Evolutionary conservation across 1,139 yeast genomes (phyloP), one percentile per base, ranked within the genome.

Genomic region (Scheffersomyces titani): DNA sequence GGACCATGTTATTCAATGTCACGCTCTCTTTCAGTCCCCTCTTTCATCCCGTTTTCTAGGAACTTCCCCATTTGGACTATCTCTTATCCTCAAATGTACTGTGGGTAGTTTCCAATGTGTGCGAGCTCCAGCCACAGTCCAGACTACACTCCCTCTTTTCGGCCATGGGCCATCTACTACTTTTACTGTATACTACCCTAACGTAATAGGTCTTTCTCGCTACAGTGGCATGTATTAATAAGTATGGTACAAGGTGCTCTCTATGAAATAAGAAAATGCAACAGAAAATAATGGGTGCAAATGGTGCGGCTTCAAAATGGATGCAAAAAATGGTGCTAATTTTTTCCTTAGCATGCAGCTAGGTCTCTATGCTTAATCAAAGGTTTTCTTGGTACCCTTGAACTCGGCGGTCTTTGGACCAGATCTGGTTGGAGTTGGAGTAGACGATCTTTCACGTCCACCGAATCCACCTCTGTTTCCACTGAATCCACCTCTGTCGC

Each of bases 351-450:
- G 49, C 22, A 46, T 18, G 49, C 24, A 46, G 49, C 49, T 20
- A 13, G 19, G 19, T 22, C 49, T 22, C 49, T 19, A 46, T 50
- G 53, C 48, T 71, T 84, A 88, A 75, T 89, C 93, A 70, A 89
- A 89, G 61, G 93, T 88, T 76, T 86, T 89, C 80, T 89, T 89
- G 73, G 84, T 82, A 71, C 93, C 90, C 77, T 83, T 78, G 85
- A 90, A 86, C 71, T 87, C 82, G 69, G 85, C 80, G 63, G 82
- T 72, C 70, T 81, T 77, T 71, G 87, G 84, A 65, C 83, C 77
- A 61, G 82, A 73, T 82, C 88, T 83, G 69, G 90, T 86, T 66
- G 87, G 86, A 52, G 84, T 78, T 56, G 84, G 77, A 56, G 84
- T 69, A 40, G 63, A 59, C 54, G 76, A 80, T 78, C 76, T 81